Percentiles rank a stretch among this genome's conserved stretches.
Evolutionary conservation across 1,284 basidiomycete species (phyloP).

Genomic region (Apiotrichum gracile): DNA sequence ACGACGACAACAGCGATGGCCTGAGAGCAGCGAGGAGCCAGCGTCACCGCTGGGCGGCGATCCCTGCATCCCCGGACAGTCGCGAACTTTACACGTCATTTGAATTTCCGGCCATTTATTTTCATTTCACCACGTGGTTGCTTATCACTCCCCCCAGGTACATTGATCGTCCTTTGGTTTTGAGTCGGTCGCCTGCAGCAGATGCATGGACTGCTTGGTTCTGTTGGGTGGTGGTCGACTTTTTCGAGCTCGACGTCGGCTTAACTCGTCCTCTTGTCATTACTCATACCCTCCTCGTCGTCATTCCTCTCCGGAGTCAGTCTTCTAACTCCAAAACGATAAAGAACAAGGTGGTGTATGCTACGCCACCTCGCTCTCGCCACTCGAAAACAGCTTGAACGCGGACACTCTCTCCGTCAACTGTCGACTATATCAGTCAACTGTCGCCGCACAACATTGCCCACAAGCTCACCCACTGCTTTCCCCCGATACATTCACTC

Average conservation of each 20-base stretch:
- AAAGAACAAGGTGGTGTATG: slow-evolving; percentile 14
- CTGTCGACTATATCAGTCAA: not conserved
- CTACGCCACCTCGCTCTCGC: slow-evolving; percentile 9
- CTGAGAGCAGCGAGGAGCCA: too few relatives aligned
- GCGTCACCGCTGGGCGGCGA: too few relatives aligned
- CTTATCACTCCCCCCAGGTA: too few relatives aligned
- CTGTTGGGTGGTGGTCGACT: too few relatives aligned
- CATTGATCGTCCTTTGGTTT: too few relatives aligned
- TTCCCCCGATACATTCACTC: slow-evolving; percentile 2
- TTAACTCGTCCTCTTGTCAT: not conserved
- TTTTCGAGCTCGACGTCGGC: not conserved
- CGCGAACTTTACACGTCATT: too few relatives aligned
- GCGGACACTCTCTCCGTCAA: not conserved
- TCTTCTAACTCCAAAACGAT: not conserved
- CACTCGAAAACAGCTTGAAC: slow-evolving; percentile 13
- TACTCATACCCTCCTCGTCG: not conserved
- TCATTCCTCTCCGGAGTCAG: not conserved
- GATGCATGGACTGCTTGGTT: too few relatives aligned
- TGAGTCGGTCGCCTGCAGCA: too few relatives aligned
- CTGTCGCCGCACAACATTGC: not conserved
- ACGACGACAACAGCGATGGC: too few relatives aligned
- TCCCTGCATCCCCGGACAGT: too few relatives aligned
- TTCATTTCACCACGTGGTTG: too few relatives aligned
- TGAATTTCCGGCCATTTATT: too few relatives aligned
- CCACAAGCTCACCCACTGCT: not conserved